phyloP scores from a whole-genome alignment of 306 rosid species.

The Prunus salicina region DNA sequence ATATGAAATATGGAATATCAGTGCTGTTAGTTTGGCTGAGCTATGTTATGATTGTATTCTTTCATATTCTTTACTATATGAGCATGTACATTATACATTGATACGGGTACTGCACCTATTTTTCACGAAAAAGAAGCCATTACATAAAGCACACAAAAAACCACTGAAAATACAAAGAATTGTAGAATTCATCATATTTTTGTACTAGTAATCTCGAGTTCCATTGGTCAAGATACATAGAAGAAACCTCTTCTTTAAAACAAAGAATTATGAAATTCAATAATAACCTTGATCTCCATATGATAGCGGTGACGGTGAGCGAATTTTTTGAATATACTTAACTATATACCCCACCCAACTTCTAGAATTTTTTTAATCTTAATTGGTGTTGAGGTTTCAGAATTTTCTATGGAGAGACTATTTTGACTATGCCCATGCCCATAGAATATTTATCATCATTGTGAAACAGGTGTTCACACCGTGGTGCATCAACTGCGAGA shows the following conservation, averaged over 20 bases:
- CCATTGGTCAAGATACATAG: no score
- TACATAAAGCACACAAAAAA: not conserved
- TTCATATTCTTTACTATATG: not conserved
- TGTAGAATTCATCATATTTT: not conserved
- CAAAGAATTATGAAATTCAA: not conserved
- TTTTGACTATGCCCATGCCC: not conserved
- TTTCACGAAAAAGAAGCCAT: not conserved
- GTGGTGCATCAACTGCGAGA: constrained; percentile 87
- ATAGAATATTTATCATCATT: not conserved
- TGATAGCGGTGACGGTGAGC: not conserved
- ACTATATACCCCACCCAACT: not conserved
- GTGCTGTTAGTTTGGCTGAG: not conserved
- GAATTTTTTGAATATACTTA: not conserved
- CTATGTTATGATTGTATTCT: not conserved
- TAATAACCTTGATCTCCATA: not conserved
- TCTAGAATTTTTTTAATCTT: not conserved
- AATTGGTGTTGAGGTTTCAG: not conserved
- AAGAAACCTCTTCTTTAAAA: not conserved
- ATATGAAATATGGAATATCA: not conserved
- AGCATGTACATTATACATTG: not conserved
- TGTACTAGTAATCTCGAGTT: not conserved
- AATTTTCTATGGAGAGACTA: not conserved
- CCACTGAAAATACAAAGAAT: not conserved
- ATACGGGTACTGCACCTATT: not conserved
- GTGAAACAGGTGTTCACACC: constrained; percentile 77